These are phyloP conservation scores for Rhododendron molle DNA, from an alignment of 148 eudicot species.

Conservation along the genomic window DNA sequence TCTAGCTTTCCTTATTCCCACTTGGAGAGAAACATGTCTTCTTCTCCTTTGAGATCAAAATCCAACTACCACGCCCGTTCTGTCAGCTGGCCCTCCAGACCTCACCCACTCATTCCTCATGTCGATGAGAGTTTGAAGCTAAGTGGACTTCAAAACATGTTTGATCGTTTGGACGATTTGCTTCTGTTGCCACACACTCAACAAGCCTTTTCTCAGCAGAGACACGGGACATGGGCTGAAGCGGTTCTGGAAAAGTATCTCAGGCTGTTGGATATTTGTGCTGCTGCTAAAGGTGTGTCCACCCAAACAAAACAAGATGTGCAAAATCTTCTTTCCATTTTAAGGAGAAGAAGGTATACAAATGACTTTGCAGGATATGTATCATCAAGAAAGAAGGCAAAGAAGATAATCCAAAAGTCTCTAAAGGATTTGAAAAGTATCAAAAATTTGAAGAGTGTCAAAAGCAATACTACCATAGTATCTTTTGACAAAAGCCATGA, in stretches of 20 bases:
- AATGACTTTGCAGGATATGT: conserved; percentile 20
- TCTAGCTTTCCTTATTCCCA: background rate
- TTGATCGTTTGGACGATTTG: conserved; percentile 19
- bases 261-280: conserved; percentile 42
- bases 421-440: background rate
- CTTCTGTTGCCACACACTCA: conserved; percentile 17
- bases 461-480: background rate
- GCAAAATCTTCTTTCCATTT: conserved; percentile 30
- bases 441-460: background rate
- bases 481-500: background rate
- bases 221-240: background rate
- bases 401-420: conserved; percentile 19
- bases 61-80: conserved; percentile 18
- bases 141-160: background rate
- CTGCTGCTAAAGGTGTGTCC: conserved; percentile 29
- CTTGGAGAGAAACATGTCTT: background rate
- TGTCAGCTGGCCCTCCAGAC: conserved; percentile 15
- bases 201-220: conserved; percentile 8
- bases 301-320: conserved; percentile 32
- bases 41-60: conserved; percentile 3
- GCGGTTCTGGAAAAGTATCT: conserved; percentile 34
- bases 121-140: conserved; percentile 17
- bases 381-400: conserved; percentile 26
- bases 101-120: conserved; percentile 14
- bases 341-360: conserved; percentile 34